phyloP scores from a whole-genome alignment of 202 grass and related monocot species.

The Schoenoplectus tabernaemontani region DNA sequence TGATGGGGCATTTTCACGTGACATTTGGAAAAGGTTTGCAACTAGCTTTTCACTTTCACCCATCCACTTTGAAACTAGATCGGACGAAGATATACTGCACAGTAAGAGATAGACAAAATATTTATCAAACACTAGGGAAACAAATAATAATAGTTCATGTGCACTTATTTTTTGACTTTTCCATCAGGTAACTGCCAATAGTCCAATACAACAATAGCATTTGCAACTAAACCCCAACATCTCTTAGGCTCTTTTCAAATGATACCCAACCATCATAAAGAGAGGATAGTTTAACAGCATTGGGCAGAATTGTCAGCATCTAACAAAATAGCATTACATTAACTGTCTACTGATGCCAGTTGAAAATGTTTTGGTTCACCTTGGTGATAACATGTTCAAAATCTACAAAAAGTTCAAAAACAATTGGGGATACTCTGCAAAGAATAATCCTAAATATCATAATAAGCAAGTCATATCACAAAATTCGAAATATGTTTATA shows the following conservation, averaged over 20 bases:
- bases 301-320: neutral
- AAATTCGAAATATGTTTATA: neutral
- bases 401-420: constrained; percentile 1
- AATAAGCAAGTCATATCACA: neutral
- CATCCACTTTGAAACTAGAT: constrained; percentile 99
- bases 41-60: constrained; percentile 97
- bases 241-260: neutral
- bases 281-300: neutral
- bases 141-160: neutral
- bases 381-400: neutral
- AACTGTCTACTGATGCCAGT: neutral
- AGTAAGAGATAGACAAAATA: constrained; percentile 3
- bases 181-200: neutral
- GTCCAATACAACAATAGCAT: too few relatives aligned
- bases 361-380: neutral
- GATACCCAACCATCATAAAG: neutral
- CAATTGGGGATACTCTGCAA: neutral
- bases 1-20: constrained; percentile 89
- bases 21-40: constrained; percentile 93
- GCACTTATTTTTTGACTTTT: neutral
- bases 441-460: neutral
- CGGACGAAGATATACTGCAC: constrained; percentile 96
- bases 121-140: neutral
- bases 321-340: neutral
- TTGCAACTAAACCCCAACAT: neutral